phyloP scores from a whole-genome alignment of 768 basidiomycete species.

The Leccinum variicolor region DNA sequence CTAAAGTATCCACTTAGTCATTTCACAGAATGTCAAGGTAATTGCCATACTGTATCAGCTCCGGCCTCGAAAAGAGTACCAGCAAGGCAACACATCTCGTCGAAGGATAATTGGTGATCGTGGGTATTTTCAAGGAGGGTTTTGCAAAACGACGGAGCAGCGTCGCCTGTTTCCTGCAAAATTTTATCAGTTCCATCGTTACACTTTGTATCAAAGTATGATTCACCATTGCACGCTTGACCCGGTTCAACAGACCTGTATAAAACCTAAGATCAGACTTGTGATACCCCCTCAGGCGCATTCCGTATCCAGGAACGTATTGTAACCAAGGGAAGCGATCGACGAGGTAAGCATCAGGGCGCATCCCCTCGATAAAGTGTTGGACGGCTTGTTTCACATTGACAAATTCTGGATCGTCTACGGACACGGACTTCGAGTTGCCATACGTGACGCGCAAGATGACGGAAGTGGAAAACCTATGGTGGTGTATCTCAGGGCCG shows the following conservation, averaged over 20 bases:
- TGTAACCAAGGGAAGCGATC: conserved; percentile 34
- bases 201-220: accelerated
- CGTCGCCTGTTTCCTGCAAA: conserved; percentile 10
- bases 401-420: conserved; percentile 23
- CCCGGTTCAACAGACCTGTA: conserved; percentile 42
- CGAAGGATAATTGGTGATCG: conserved; percentile 45
- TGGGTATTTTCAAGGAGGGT: conserved; percentile 45
- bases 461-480: conserved; percentile 27
- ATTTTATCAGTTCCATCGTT: not conserved
- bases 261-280: conserved; percentile 50
- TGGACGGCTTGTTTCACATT: conserved; percentile 13
- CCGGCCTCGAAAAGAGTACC: conserved; percentile 63
- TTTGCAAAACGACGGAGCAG: conserved; percentile 42
- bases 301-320: conserved; percentile 58
- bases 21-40: not conserved
- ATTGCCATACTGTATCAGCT: conserved; percentile 43
- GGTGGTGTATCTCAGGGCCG: not conserved
- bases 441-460: conserved; percentile 28
- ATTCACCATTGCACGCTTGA: conserved; percentile 42
- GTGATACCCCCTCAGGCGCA: conserved; percentile 49
- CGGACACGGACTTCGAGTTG: conserved; percentile 13
- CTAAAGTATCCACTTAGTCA: not conserved
- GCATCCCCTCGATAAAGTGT: conserved; percentile 29
- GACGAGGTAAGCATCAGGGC: conserved; percentile 34
- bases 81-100: conserved; percentile 56